Evolutionary conservation across 2,329 filamentous ascomycete genomes (phyloP), one percentile per base, ranked within the genome.

Genomic region (Pseudogymnoascus sp.): DNA sequence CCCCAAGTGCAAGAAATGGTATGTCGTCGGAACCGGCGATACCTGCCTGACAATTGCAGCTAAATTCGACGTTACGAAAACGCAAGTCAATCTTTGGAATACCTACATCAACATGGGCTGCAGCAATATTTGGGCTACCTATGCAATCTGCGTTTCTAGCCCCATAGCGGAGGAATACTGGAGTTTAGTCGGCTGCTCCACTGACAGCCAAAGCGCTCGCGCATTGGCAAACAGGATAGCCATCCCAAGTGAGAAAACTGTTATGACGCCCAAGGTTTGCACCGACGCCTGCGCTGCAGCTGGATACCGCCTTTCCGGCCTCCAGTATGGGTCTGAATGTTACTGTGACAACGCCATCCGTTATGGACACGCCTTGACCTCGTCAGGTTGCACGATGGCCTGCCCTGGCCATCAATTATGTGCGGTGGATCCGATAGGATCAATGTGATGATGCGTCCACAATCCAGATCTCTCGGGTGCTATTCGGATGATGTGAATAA

Each of bases 371-470:
- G 62, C 17, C 17, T n/a, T 36, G 9, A 36, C 62, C 23, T 10
- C 35, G 26, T 35, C 13, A 17, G 61, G 64, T 3, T 67, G 64
- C 40, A 63, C 61, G 8, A 66, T 65, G 64, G 3, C 19, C 23
- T 67, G 66, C 59, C 23, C 40, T 10, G 64, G 63, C 17, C 28
- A 31, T 8, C 23, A 10, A 59, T 65, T 26, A 63, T 40, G 28
- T 67, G 66, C 42, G 65, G 66, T 6, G 64, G 64, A 23, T 35
- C 47, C 19, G 40, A 57, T 17, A n/a, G 53, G 13, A 33, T 60
- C 4, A 60, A 60, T 38, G 53, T 60, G 17, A 60, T 60, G 28
- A 60, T 35, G 26, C 26, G 28, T 2, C 53, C 53, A 11, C 53
- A 60, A 26, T 60, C 28, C 11, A 33, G 53, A 19, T 35, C 28